Percentiles rank a stretch among this genome's conserved stretches.
Evolutionary conservation across 208 protist species (phyloP).

Genomic region (Leishmania mexicana): DNA sequence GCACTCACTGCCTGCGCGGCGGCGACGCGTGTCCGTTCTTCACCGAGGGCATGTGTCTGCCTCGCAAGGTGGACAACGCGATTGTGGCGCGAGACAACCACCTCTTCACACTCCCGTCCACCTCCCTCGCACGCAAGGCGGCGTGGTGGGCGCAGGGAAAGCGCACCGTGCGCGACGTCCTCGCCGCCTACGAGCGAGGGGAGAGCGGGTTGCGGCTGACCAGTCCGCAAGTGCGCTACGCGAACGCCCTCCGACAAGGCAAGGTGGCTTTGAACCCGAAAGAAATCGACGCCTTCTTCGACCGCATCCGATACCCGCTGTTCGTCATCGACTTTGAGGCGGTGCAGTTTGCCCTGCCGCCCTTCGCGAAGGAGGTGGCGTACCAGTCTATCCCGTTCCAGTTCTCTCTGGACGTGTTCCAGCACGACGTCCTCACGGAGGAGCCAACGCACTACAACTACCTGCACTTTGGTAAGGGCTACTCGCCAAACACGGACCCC

Average conservation of each 20-base stretch:
- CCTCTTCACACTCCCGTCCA: slow-evolving; percentile 86
- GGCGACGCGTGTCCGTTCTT: slow-evolving; percentile 82
- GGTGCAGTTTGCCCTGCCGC: slow-evolving; percentile 85
- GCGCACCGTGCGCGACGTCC: slow-evolving; percentile 72
- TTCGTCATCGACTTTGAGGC: slow-evolving; percentile 93
- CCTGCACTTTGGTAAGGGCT: slow-evolving; percentile 87
- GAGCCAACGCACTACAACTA: slow-evolving; percentile 90
- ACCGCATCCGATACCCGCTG: slow-evolving; percentile 71
- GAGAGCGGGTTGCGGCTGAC: slow-evolving; percentile 63
- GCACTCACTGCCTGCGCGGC: slow-evolving; percentile 72
- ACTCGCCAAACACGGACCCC: slow-evolving; percentile 84
- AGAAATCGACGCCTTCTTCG: slow-evolving; percentile 85
- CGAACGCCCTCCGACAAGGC: slow-evolving; percentile 63
- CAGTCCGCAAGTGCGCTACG: slow-evolving; percentile 82
- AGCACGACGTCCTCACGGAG: slow-evolving; percentile 85
- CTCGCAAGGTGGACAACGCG: slow-evolving; percentile 70
- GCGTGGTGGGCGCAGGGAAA: slow-evolving; percentile 81
- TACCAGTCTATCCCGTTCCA: slow-evolving; percentile 90
- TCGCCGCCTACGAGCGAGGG: slow-evolving; percentile 59
- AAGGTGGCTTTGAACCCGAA: slow-evolving; percentile 69
- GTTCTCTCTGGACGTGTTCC: slow-evolving; percentile 91
- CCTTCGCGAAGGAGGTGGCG: slow-evolving; percentile 75
- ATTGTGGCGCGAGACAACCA: slow-evolving; percentile 73
- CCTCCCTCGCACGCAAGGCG: slow-evolving; percentile 67
- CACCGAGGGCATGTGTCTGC: slow-evolving; percentile 81